phyloP scores from a whole-genome alignment of 495 filamentous ascomycete species.

The Schizothecium vesticola region DNA sequence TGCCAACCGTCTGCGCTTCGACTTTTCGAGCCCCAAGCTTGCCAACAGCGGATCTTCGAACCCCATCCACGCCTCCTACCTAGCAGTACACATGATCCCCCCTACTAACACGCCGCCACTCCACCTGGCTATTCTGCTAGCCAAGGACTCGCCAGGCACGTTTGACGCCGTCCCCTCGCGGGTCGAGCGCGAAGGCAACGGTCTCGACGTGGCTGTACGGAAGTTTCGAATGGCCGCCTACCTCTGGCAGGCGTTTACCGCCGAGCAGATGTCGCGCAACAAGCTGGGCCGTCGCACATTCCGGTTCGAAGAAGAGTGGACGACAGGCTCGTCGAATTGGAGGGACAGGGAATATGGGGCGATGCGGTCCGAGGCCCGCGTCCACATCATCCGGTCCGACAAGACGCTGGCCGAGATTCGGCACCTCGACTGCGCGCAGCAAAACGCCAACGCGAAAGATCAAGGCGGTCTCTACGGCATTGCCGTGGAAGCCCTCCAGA shows the following conservation, averaged over 20 bases:
- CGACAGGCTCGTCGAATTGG: conserved; percentile 65
- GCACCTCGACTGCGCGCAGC: conserved; percentile 74
- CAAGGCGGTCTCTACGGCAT: conserved; percentile 69
- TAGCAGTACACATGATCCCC: conserved; percentile 79
- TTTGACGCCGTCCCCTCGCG: conserved; percentile 78
- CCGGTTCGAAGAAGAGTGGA: conserved; percentile 90
- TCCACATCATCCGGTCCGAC: conserved; percentile 75
- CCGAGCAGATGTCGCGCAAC: conserved; percentile 88
- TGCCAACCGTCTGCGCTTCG: conserved; percentile 77
- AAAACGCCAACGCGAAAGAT: conserved; percentile 59
- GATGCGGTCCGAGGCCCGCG: conserved; percentile 83
- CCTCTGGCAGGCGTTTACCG: conserved; percentile 92
- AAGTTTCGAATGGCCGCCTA: conserved; percentile 92
- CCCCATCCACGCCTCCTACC: conserved; percentile 67
- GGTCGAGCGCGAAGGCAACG: conserved; percentile 71
- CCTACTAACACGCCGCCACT: conserved; percentile 69
- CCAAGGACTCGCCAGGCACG: conserved; percentile 79
- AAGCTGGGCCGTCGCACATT: conserved; percentile 78
- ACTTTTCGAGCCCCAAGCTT: conserved; percentile 77
- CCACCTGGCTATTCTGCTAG: conserved; percentile 78
- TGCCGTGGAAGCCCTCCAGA: conserved; percentile 66
- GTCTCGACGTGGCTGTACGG: conserved; percentile 67
- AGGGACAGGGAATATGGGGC: conserved; percentile 61
- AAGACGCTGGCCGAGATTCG: conserved; percentile 80
- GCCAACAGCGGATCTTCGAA: conserved; percentile 63